Base-by-base conservation (phyloP, 306 rosid species). In the Quercus alba region DNA sequence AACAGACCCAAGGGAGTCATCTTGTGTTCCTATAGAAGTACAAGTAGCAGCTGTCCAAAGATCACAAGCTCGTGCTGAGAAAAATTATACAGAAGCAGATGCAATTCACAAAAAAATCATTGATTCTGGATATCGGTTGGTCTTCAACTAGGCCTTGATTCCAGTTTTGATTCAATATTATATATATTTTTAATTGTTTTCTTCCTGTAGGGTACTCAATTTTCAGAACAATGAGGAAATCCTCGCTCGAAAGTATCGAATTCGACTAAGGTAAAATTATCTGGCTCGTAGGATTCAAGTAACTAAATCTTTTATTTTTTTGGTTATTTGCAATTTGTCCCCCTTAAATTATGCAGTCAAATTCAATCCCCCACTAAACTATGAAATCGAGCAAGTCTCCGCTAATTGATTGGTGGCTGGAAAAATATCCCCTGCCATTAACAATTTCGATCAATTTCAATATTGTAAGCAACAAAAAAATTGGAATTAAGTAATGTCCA, bases 111-210 rank as follows among this genome's bases (percentile, higher is more conserved):
- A 91, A 76, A 88, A 75, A 75, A 95, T 95, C n/a, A 76, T 75
- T 21, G 92, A 84, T 73, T 78, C 97, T 0, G 99, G 99, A 85
- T 95, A 95, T 76, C 78, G 98, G 98, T 93, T 31, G 7, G 90
- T 84, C 19, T 1, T 84, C 80, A 12, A 59, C 69, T 54, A 25
- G 10, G 52, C 56, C 73, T 15, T 63, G 33, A 84, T 68, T 81
- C 67, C 3, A 2, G 20, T 15, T 26, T 30, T 73, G 25, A 19
- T 13, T 14, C 5, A 2, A 71, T 46, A 46, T 20, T 21, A 25
- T n/a, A 17, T n/a, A 6, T 15, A 1, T 1, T 64, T 25, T 44
- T 25, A 67, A n/a, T 10, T 21, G 23, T 49, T 70, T 72, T 79
- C 66, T 19, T 49, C 68, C 54, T 59, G 19, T 68, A 95, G 99